These are phyloP conservation scores for Pythium oligandrum DNA, from an alignment of 352 stramenopile genomes.

Conservation along the genomic window DNA sequence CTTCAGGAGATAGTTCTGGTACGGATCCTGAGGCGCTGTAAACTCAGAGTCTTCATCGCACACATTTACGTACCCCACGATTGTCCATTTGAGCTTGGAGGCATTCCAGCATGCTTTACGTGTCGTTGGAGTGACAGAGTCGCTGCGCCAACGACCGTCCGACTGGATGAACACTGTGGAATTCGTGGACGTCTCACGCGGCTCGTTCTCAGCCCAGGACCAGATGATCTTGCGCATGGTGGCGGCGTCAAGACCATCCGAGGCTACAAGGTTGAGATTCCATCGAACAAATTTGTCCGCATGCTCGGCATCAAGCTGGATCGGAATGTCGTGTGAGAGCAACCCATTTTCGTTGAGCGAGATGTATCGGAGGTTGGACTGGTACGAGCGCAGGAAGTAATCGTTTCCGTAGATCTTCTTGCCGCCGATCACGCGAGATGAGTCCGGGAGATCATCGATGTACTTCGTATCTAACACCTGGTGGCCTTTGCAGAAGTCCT, in stretches of 20 bases:
- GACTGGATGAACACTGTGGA: slow-evolving; percentile 28
- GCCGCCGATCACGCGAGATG: slow-evolving; percentile 27
- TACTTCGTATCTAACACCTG: slow-evolving; percentile 29
- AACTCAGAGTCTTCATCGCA: slow-evolving; percentile 27
- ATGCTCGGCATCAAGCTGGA: slow-evolving; percentile 33
- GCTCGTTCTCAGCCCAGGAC: slow-evolving; percentile 51
- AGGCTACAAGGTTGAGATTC: slow-evolving; percentile 50
- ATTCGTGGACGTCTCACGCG: slow-evolving; percentile 18
- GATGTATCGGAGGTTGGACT: slow-evolving; percentile 43
- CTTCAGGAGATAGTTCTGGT: slow-evolving; percentile 49
- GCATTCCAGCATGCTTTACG: slow-evolving; percentile 41
- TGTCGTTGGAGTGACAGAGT: slow-evolving; percentile 16
- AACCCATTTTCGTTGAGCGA: slow-evolving; percentile 25
- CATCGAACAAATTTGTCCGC: slow-evolving; percentile 43
- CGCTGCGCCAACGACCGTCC: slow-evolving; percentile 29
- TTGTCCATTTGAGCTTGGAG: slow-evolving; percentile 26
- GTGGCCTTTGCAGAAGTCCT: slow-evolving; percentile 37
- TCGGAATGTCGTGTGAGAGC: slow-evolving; percentile 20
- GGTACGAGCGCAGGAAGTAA: slow-evolving; percentile 42
- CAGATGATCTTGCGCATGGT: slow-evolving; percentile 52
- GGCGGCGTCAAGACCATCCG: slow-evolving; percentile 36
- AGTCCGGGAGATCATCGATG: slow-evolving; percentile 32
- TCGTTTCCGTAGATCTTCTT: slow-evolving; percentile 43
- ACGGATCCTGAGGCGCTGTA: slow-evolving; percentile 29
- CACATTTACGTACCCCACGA: slow-evolving; percentile 20